Conservation (phyloP, 1,284 basidiomycete genomes). For the Wallemia hederae region DNA sequence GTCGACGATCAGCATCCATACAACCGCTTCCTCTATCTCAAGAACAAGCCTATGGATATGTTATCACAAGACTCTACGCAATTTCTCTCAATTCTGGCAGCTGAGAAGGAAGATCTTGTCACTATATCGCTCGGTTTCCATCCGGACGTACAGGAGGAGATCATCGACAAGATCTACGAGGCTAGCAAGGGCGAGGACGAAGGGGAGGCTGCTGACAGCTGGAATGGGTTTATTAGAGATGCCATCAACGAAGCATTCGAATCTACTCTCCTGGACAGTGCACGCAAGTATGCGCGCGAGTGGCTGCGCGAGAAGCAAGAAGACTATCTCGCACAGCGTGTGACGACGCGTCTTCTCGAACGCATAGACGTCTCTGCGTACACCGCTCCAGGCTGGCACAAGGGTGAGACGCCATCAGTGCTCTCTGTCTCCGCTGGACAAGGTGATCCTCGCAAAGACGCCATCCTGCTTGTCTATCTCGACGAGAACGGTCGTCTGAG, state of each 20-base stretch:
- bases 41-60: constrained; percentile 51
- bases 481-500: constrained; percentile 68
- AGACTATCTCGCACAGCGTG: constrained; percentile 40
- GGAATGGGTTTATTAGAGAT: constrained; percentile 64
- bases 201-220: constrained; percentile 35
- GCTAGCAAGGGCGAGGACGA: constrained; percentile 19
- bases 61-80: constrained; percentile 28
- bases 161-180: constrained; percentile 56
- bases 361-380: constrained; percentile 33
- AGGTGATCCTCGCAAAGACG: constrained; percentile 72
- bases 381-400: constrained; percentile 27
- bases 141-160: constrained; percentile 36
- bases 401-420: constrained; percentile 50
- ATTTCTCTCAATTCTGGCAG: constrained; percentile 70
- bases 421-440: constrained; percentile 81
- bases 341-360: constrained; percentile 34
- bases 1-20: constrained; percentile 73
- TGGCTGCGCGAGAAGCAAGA: constrained; percentile 72
- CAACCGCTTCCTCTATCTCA: constrained; percentile 82
- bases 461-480: constrained; percentile 53
- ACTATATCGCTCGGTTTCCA: constrained; percentile 21
- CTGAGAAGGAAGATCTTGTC: constrained; percentile 65
- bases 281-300: constrained; percentile 61
- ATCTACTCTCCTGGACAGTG: constrained; percentile 49
- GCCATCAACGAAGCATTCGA: constrained; percentile 51